Base-by-base conservation (phyloP, 2,329 filamentous ascomycete species). In the Fusarium nelsonii region DNA sequence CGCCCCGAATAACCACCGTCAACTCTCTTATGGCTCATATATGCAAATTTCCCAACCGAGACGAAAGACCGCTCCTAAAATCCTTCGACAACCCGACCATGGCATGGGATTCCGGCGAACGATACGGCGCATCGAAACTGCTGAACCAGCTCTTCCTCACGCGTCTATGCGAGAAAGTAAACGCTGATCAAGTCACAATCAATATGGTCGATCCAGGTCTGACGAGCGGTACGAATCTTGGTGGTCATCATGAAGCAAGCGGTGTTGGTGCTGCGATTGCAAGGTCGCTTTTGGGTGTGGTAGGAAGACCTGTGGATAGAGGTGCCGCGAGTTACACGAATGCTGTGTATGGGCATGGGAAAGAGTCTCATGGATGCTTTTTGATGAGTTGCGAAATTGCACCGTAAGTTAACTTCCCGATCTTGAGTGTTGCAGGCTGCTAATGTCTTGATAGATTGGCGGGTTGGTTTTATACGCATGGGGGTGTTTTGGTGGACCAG, bases 341-440 rank as follows among this genome's bases (percentile, higher is more conserved):
- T 69, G 84, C 84, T 1, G 76, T 74, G 0, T 76, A 82, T 1
- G 75, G 77, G 0, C 80, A 86, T 54, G 85, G 84, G 0, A 79
- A 78, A 43, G 83, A 86, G 69, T 83, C 82, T 0, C 85, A 88
- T 69, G 84, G 84, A 0, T 83, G 81, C 44, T 86, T 83, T 61
- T 40, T 86, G 1, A 84, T 82, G 78, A 81, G 81, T 48, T 85
- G 83, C 79, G 73, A 81, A 1, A 57, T 73, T 51, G 59, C 71
- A 1, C 71, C 70, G 71, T 73, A 41, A 59, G 71, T 8, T 9
- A n/a, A 10, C 30, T 11, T 6, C 10, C 2, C 34, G 4, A 2
- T 16, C 11, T 3, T 6, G 0, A 9, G 5, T 8, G 3, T 3
- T 7, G 8, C 12, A 4, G 10, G 20, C 59, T 39, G 37, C 37